Base-by-base conservation (phyloP, 768 basidiomycete species). In the Kwoniella dendrophila region DNA sequence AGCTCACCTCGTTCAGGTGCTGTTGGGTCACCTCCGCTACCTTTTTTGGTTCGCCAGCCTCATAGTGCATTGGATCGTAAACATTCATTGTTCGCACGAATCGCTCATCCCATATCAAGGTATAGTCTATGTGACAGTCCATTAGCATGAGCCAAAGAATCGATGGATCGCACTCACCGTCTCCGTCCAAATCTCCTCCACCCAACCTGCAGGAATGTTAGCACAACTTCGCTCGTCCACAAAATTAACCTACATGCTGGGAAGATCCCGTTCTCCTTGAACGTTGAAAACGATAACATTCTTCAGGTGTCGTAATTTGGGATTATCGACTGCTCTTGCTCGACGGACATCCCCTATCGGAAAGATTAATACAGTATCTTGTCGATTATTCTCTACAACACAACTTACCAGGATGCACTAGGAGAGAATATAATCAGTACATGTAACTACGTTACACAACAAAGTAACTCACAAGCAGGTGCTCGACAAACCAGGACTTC, bases 201-300 rank as follows among this genome's bases (percentile, higher is more conserved):
- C 74, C 77, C 0, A 78, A 64, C 72, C 74, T 76, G 14, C 26
- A 11, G 29, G 27, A 32, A 16, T 0, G n/a, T 49, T 29, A 48
- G 47, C 32, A n/a, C n/a, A n/a, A n/a, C 11, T 49, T n/a, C 18
- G 29, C 12, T 53, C 55, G 6, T 10, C 41, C 41, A 8, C 6
- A 43, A 5, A 8, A n/a, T 20, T n/a, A 20, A 20, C 70, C 61
- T 26, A 74, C 77, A 72, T 73, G 51, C 72, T 76, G 0, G 76
- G 73, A 0, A 79, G 54, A 63, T 73, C 74, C 3, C 76, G 53
- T 7, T 44, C 24, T 3, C 78, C 78, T 48, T 71, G 65, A 6
- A 55, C 64, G 50, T 67, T 74, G 62, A 79, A 77, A 11, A 79
- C 78, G 41, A 79, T 71, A 20, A 79, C 78, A 44, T 79, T 79